A percentile compares a stretch with the other conserved stretches of the same genome.
These are phyloP conservation scores for Volvox reticuliferus DNA, from an alignment of 139 green algal genomes.

Conservation along the genomic window DNA sequence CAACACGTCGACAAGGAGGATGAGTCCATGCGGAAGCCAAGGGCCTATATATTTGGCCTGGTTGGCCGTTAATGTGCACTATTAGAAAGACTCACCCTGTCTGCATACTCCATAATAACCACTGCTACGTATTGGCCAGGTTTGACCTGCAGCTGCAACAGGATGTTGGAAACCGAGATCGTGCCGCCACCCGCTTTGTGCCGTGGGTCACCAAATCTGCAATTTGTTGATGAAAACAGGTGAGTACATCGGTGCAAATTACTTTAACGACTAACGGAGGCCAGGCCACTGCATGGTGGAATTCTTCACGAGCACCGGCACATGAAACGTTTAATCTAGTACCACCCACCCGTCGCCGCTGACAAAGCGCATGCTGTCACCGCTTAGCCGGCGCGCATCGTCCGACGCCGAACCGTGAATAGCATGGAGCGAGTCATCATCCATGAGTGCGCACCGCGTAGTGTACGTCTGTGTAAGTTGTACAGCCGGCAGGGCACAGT, in stretches of 20 bases:
- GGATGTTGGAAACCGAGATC: conserved; percentile 37
- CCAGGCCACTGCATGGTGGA: too few relatives aligned
- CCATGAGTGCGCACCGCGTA: conserved; percentile 40
- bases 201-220: conserved; percentile 45
- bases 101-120: conserved; percentile 53
- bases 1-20: too few relatives aligned
- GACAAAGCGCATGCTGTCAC: conserved; percentile 44
- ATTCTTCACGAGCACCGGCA: too few relatives aligned
- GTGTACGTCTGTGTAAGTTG: conserved; percentile 41
- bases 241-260: too few relatives aligned
- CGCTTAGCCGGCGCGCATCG: conserved; percentile 37
- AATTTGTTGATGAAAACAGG: neutral
- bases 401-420: conserved; percentile 28
- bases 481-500: too few relatives aligned
- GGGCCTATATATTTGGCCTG: too few relatives aligned
- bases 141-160: conserved; percentile 52
- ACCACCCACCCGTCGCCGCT: conserved; percentile 34
- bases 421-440: conserved; percentile 33
- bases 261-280: too few relatives aligned
- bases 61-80: too few relatives aligned
- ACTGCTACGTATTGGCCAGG: conserved; percentile 43
- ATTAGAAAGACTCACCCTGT: conserved; percentile 10
- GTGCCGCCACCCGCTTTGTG: conserved; percentile 38
- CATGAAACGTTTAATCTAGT: too few relatives aligned
- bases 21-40: too few relatives aligned